Conservation (phyloP, 768 basidiomycete species). For the Lentinus tigrinus region DNA sequence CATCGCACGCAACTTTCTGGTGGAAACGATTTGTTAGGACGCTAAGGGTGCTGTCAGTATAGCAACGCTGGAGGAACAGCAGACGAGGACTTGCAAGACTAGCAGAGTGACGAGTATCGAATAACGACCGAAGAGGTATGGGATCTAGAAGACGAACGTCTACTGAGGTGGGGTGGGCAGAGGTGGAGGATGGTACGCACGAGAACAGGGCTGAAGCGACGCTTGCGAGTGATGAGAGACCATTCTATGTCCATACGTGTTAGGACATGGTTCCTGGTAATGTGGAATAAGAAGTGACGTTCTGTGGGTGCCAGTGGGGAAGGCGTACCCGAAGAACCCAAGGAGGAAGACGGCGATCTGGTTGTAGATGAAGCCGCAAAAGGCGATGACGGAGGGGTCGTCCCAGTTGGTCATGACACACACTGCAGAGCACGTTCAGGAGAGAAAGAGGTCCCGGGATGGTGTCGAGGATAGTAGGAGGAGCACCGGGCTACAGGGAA, state of each 20-base stretch:
- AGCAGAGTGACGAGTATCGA: not conserved
- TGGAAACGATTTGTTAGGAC: not conserved
- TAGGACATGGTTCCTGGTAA: constrained; percentile 3
- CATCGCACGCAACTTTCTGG: not conserved
- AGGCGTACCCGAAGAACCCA: constrained; percentile 9
- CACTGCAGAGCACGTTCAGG: not conserved
- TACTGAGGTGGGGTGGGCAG: no score
- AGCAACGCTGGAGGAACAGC: not conserved
- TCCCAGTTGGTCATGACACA: constrained; percentile 9
- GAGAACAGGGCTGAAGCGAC: constrained; percentile 1
- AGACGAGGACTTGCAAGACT: not conserved
- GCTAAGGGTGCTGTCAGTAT: not conserved
- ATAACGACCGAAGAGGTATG: constrained; percentile 13
- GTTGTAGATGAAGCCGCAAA: constrained; percentile 10
- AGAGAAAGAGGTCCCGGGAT: no score
- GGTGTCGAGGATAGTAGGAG: no score
- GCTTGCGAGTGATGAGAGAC: constrained; percentile 8
- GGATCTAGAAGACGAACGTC: constrained; percentile 3
- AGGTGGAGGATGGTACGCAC: not conserved
- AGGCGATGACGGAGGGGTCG: constrained; percentile 11
- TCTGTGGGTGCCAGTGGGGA: not conserved
- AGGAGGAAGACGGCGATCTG: constrained; percentile 11
- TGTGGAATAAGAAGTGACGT: not conserved
- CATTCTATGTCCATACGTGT: constrained; percentile 5
- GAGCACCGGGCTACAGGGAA: no score